Base-by-base conservation (phyloP, 192 early-diverging fungal genomes). In the Obelidium mucronatum region DNA sequence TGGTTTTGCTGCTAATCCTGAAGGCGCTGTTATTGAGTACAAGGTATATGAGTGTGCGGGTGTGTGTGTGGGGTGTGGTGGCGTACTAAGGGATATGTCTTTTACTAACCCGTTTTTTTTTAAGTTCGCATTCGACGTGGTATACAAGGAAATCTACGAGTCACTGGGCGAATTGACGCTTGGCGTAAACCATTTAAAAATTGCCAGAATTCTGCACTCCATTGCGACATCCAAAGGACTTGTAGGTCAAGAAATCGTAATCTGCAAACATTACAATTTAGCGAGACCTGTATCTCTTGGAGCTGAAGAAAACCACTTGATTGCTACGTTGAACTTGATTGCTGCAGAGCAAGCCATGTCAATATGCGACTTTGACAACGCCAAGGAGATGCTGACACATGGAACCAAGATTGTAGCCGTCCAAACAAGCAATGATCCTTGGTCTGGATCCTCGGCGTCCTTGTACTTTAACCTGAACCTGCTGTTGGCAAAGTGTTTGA, bases 241-340 rank as follows among this genome's bases (percentile, higher is more conserved):
- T 68, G 8, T 22, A 72, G 37, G 78, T 67, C 4, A 42, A 37
- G 72, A 78, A 40, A 74, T 74, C 26, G 65, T 36, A 26, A 56
- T 86, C 26, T 78, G 79, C 26, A 63, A 42, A 22, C 84, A 86
- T 28, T 86, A 79, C 79, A 83, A 84, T 56, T 28, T 74, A 52
- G 78, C 67, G 22, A 52, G 67, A 4, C 34, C 55, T 22, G 28
- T 75, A 5, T 19, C 80, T 8, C 33, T 26, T 2, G 82, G 81
- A 24, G 31, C 2, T 3, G 74, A 81, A 42, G 80, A 82, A 40
- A 40, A n/a, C 2, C 24, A 55, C 0, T 68, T 67, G 48, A 72
- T 80, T 33, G 75, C 82, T 5, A 59, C 60, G 4, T 54, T 82
- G 3, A 79, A 83, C 58, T 84, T 71, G 19, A 53, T 69, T 5